A percentile compares a stretch with the other conserved stretches of the same genome.
Evolutionary conservation across 805 yeast species (phyloP).

Genomic region (Myxozyma vanderwaltii): DNA sequence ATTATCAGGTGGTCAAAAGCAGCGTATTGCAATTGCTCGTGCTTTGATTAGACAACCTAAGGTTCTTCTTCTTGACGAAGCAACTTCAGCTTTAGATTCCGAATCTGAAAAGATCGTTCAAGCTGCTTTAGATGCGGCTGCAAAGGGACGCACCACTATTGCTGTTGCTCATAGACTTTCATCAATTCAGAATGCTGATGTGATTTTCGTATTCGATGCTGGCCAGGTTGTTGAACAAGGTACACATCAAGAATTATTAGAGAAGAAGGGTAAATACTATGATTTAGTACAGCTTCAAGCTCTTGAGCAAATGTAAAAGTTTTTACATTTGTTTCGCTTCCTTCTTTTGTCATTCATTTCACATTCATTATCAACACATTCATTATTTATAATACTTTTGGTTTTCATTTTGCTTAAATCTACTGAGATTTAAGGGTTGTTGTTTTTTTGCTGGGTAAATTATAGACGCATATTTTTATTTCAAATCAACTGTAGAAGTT

Average conservation of each 20-base stretch:
- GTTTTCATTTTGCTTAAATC: neutral
- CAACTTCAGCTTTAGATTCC: conserved; percentile 56
- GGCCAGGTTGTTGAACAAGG: conserved; percentile 61
- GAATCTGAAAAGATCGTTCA: conserved; percentile 71
- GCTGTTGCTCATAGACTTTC: conserved; percentile 77
- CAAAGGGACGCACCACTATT: conserved; percentile 63
- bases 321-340: neutral
- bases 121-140: conserved; percentile 59
- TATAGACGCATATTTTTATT: no score
- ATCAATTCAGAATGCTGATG: conserved; percentile 57
- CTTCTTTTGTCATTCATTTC: neutral
- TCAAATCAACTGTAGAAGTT: no score
- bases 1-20: conserved; percentile 67
- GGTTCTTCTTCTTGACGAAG: conserved; percentile 61
- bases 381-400: neutral
- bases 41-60: conserved; percentile 61
- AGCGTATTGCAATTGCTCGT: conserved; percentile 64
- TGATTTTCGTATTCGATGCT: conserved; percentile 54
- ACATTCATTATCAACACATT: neutral
- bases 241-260: conserved; percentile 48
- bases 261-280: conserved; percentile 43
- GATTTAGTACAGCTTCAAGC: conserved; percentile 47
- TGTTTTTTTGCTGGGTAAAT: neutral
- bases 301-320: conserved; percentile 42
- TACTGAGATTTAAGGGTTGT: neutral